Percentiles rank a stretch among this genome's conserved stretches.
phyloP scores from a whole-genome alignment of 108 stramenopile species.

The Bacterosira constricta region DNA sequence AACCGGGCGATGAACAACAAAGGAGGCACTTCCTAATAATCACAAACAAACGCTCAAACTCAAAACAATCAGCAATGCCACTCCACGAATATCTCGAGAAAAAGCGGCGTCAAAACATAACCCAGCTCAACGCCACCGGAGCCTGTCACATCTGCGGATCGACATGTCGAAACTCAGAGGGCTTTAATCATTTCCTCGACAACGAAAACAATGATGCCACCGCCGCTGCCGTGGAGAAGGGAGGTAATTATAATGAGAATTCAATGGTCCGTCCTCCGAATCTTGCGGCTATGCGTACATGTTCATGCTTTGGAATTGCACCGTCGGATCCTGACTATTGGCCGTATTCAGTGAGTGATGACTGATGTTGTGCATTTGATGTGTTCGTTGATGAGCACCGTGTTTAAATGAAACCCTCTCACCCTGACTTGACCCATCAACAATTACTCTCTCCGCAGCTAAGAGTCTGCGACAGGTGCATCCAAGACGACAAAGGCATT shows the following conservation, averaged over 20 bases:
- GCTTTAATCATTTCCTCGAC: background rate
- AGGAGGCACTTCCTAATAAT: no score
- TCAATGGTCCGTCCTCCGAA: background rate
- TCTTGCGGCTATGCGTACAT: slow-evolving; percentile 15
- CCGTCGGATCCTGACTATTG: slow-evolving; percentile 9
- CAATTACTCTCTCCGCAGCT: background rate
- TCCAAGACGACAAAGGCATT: slow-evolving; percentile 25
- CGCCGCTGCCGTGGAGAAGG: background rate
- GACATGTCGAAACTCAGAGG: slow-evolving; percentile 5
- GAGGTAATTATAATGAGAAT: background rate
- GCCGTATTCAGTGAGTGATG: no score
- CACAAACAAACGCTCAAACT: no score
- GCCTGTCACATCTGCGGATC: slow-evolving; percentile 41
- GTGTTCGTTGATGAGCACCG: no score
- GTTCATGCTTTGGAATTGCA: slow-evolving; percentile 9
- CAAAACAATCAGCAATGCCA: no score
- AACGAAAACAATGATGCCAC: background rate
- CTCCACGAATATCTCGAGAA: slow-evolving; percentile 40
- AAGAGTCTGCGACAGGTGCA: slow-evolving; percentile 41
- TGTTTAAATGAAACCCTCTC: no score
- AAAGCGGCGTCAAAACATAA: slow-evolving; percentile 30
- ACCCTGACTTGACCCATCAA: background rate
- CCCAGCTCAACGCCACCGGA: slow-evolving; percentile 13
- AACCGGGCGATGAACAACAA: no score
- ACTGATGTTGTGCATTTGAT: no score